Base-by-base conservation (phyloP, 2,329 filamentous ascomycete species). In the Dendryphion nanum region DNA sequence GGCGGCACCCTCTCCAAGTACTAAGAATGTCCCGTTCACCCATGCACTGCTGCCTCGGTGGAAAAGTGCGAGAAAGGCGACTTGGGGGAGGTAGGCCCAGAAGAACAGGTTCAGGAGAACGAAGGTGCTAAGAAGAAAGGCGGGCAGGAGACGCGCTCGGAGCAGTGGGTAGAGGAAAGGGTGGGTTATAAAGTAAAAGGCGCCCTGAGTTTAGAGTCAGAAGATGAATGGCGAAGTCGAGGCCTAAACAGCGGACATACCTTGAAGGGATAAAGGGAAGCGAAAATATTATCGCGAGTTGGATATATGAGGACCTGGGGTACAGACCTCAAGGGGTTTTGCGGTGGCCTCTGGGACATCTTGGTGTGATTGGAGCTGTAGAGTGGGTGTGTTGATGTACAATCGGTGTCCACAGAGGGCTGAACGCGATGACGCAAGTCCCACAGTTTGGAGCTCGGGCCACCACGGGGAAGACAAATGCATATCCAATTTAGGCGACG, bases 61-160 rank as follows among this genome's bases (percentile, higher is more conserved):
- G 63, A 96, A 97, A 50, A 97, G 79, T 13, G 86, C 83, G 16
- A 98, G 77, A 55, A 98, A 87, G 2, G 87, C 86, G 39, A 89
- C 89, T 61, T 97, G 88, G 0, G 91, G 91, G 3, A 96, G 69
- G 53, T 95, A 97, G 1, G 88, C 76, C 66, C 93, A 94, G 10
- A 88, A 74, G 66, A 97, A 97, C 15, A 97, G 79, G 15, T 94
- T 73, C n/a, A 83, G 71, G 45, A 95, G 87, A 12, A 96, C 85
- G 38, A 93, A 80, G 12, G 84, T 71, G 0, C 90, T 95, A 10
- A 96, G 83, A 12, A 96, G 71, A 3, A 86, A 79, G 18, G 95
- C 76, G 0, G 91, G 90, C 1, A 97, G 68, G 3, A 98, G 73
- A 13, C 90, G 82, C 17, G 85, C 75, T 40, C 79, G 73, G 48